Base-by-base conservation (phyloP, 2,329 filamentous ascomycete species). In the Colletotrichum sp. region DNA sequence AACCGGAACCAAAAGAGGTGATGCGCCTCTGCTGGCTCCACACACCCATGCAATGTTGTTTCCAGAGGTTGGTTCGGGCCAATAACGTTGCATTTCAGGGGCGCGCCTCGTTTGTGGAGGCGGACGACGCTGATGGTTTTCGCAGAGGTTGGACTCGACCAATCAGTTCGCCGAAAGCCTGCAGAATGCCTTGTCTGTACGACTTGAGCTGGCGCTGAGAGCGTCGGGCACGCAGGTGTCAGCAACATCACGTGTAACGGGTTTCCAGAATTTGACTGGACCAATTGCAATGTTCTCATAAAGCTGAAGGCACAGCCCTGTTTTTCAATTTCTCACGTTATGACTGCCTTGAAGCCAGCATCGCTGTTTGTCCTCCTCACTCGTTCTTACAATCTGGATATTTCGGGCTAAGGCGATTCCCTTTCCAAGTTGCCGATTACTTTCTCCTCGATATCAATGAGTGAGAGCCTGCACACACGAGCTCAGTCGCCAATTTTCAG, bases 381-480 rank as follows among this genome's bases (percentile, higher is more conserved):
- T 4, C 25, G 25, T 27, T 27, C 25, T 27, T 27, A 27, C 25
- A 27, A 27, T 27, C 25, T 27, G 25, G 25, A 27, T 27, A 27
- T 27, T 27, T 27, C 25, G 25, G 25, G 25, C 25, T 27, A 27
- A n/a, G n/a, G n/a, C n/a, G n/a, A n/a, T n/a, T n/a, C 44, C n/a
- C 6, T 22, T 11, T 0, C 8, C 8, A 25, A 59, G 2, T 29
- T 9, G 8, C 2, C 55, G 4, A 52, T 1, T 0, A 13, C n/a
- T 22, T 3, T 52, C 6, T 49, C 2, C 0, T 52, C n/a, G 4
- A 22, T 13, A 0, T 1, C 0, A 2, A 59, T 11, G 4, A 59
- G 0, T 8, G 25, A 59, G 8, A 29, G 5, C 0, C 16, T 0
- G 5, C 55, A 25, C 55, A 8, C 3, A 1, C 1, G 13, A 0